A percentile compares a stretch with the other conserved stretches of the same genome.
Conservation (phyloP, 805 yeast genomes). For the Wickerhamiella australiensis region DNA sequence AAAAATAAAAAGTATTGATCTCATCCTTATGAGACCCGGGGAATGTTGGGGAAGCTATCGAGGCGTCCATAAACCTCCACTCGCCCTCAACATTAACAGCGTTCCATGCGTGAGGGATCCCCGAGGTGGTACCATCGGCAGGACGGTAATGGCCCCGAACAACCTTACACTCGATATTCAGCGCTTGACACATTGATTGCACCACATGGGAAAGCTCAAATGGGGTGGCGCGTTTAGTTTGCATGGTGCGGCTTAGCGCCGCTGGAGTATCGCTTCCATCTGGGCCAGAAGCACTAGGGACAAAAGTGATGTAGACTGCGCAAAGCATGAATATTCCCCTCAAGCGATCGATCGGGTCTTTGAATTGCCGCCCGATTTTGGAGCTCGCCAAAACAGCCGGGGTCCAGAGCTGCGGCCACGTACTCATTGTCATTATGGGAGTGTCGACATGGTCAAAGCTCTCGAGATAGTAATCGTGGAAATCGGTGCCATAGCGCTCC, state of each 20-base stretch:
- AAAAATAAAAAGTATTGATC: conserved; percentile 53
- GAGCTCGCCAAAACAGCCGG: conserved; percentile 45
- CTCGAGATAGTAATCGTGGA: conserved; percentile 22
- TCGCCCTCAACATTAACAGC: conserved; percentile 62
- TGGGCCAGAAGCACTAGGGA: conserved; percentile 23
- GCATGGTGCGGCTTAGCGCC: conserved; percentile 25
- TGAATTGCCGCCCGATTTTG: conserved; percentile 41
- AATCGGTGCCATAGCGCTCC: conserved; percentile 14
- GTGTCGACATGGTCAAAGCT: conserved; percentile 24
- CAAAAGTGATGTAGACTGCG: conserved; percentile 44
- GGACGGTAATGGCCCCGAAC: conserved; percentile 74
- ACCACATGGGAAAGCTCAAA: conserved; percentile 70
- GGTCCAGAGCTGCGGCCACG: conserved; percentile 34
- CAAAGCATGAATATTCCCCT: conserved; percentile 55
- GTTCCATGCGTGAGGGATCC: conserved; percentile 71
- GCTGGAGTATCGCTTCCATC: conserved; percentile 20
- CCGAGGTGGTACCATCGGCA: conserved; percentile 44
- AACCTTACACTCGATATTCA: conserved; percentile 63
- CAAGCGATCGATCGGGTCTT: conserved; percentile 44
- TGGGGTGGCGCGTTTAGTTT: conserved; percentile 44
- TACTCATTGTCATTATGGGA: conserved; percentile 25
- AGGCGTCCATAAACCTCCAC: conserved; percentile 69
- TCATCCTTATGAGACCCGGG: conserved; percentile 37
- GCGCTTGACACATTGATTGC: conserved; percentile 53
- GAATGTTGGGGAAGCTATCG: conserved; percentile 48